phyloP scores from a whole-genome alignment of 2,329 filamentous ascomycete species.

The Calonectria crousiana region DNA sequence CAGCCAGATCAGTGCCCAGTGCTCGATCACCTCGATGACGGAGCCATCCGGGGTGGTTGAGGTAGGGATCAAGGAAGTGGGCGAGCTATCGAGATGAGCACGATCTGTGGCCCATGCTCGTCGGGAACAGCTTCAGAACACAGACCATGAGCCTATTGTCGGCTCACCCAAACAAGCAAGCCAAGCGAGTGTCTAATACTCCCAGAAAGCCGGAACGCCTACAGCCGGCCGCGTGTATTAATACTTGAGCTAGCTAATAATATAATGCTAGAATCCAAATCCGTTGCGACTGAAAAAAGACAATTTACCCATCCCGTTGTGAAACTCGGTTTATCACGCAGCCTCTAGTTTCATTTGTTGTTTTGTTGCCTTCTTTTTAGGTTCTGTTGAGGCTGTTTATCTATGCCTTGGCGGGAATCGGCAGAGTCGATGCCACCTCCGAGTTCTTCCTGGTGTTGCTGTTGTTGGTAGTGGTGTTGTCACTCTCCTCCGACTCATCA shows the following conservation, averaged over 20 bases:
- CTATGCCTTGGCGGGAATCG: constrained; percentile 40
- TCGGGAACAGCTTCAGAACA: background rate
- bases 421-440: constrained; percentile 36
- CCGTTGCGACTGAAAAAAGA: constrained; percentile 10
- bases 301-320: constrained; percentile 20
- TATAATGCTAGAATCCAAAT: constrained; percentile 26
- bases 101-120: background rate
- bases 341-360: constrained; percentile 4
- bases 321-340: background rate
- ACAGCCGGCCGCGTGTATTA: constrained; percentile 42
- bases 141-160: background rate
- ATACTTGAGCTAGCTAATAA: constrained; percentile 34
- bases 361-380: background rate
- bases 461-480: constrained; percentile 42
- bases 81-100: background rate
- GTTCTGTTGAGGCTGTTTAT: background rate
- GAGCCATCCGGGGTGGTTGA: background rate
- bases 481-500: constrained; percentile 64
- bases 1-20: background rate
- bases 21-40: background rate
- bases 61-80: background rate
- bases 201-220: constrained; percentile 42
- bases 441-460: constrained; percentile 43
- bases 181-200: background rate
- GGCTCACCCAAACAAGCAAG: background rate